phyloP scores from a whole-genome alignment of 1,139 yeast genomes.

The Suhomyces anneliseae region DNA sequence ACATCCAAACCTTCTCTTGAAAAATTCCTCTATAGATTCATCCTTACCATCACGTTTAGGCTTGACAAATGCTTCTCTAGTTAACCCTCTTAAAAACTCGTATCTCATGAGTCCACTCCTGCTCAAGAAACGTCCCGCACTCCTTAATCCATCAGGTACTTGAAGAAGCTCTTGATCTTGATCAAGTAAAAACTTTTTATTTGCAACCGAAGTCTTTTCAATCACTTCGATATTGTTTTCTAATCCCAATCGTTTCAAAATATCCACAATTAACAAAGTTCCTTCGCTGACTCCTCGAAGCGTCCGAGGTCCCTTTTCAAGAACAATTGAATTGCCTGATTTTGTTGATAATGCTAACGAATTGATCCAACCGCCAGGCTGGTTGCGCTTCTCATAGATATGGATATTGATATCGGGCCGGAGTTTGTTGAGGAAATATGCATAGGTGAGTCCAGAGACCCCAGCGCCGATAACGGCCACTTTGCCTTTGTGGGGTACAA shows the following conservation, averaged over 20 bases:
- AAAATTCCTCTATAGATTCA: conserved; percentile 69
- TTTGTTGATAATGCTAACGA: conserved; percentile 32
- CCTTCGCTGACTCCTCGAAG: conserved; percentile 71
- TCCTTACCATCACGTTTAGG: conserved; percentile 37
- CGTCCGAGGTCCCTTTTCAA: conserved; percentile 79
- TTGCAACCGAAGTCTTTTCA: conserved; percentile 50
- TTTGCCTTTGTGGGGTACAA: conserved; percentile 31
- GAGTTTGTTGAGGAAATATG: conserved; percentile 66
- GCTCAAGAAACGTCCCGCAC: conserved; percentile 40
- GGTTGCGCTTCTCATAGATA: conserved; percentile 53
- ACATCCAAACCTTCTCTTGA: conserved; percentile 67
- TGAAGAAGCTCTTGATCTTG: conserved; percentile 42
- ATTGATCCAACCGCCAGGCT: conserved; percentile 81
- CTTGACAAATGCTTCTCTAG: conserved; percentile 42
- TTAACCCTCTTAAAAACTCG: conserved; percentile 32
- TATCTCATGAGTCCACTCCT: conserved; percentile 36
- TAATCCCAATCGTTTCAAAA: conserved; percentile 45
- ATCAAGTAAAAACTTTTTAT: conserved; percentile 58
- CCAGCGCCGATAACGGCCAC: conserved; percentile 86
- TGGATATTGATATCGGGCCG: conserved; percentile 72
- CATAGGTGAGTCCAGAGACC: conserved; percentile 76
- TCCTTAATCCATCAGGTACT: conserved; percentile 49
- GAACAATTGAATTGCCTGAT: conserved; percentile 21
- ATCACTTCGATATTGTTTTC: conserved; percentile 50
- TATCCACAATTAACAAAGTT: conserved; percentile 59